Conservation (phyloP, 768 basidiomycete species). For the Mycena vitilis region DNA sequence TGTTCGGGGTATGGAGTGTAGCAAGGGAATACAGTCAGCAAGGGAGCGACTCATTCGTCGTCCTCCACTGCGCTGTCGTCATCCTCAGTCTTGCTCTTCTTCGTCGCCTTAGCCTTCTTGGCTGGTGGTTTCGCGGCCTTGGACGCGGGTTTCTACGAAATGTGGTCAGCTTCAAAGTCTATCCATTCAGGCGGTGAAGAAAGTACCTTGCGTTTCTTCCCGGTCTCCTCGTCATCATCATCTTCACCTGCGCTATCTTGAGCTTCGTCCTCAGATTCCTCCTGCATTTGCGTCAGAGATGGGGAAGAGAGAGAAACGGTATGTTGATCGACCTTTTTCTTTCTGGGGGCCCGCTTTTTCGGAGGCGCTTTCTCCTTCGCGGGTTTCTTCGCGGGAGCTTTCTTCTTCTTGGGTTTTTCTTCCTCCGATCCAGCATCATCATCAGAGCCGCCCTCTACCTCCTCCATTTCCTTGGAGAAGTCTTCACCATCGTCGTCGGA, state of each 20-base stretch:
- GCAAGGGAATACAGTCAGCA: not conserved
- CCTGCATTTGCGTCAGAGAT: conserved; percentile 33
- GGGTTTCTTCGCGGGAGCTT: conserved; percentile 51
- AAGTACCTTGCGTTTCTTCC: conserved; percentile 80
- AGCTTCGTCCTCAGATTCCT: conserved; percentile 49
- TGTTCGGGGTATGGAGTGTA: not conserved
- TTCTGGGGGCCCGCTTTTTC: conserved; percentile 46
- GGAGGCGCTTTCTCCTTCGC: conserved; percentile 48
- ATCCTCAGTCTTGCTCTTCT: conserved; percentile 22
- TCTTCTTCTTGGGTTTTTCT: conserved; percentile 44
- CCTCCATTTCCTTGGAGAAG: conserved; percentile 5
- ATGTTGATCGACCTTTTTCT: conserved; percentile 47
- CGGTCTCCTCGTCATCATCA: conserved; percentile 58
- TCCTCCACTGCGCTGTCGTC: conserved; percentile 12
- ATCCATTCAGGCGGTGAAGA: not conserved
- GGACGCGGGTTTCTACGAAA: conserved; percentile 53
- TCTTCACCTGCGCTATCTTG: conserved; percentile 58
- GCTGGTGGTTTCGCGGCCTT: conserved; percentile 58
- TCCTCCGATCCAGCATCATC: not conserved
- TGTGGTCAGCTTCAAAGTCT: conserved; percentile 1
- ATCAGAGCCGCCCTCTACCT: not conserved
- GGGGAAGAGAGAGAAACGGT: not conserved
- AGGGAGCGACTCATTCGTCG: conserved; percentile 10
- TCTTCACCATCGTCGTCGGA: conserved; percentile 2
- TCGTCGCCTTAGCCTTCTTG: conserved; percentile 57